A percentile compares a stretch with the other conserved stretches of the same genome.
Conservation (phyloP, 495 filamentous ascomycete genomes). For the Penicillium herquei region DNA sequence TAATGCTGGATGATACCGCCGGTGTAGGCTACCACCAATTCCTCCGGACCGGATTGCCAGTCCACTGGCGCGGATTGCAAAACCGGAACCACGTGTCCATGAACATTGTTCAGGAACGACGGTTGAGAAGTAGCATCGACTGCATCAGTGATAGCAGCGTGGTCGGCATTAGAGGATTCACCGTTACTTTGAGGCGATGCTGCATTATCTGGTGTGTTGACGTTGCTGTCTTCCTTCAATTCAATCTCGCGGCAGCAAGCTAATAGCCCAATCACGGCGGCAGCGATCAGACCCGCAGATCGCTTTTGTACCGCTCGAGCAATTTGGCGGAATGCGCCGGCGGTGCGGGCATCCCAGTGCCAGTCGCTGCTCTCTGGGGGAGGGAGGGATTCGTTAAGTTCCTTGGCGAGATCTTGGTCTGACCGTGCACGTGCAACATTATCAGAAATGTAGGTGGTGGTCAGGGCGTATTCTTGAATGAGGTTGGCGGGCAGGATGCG, state of each 20-base stretch:
- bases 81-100: slow-evolving; percentile 47
- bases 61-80: slow-evolving; percentile 36
- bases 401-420: slow-evolving; percentile 46
- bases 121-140: not conserved
- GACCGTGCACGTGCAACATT: slow-evolving; percentile 51
- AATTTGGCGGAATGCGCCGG: slow-evolving; percentile 57
- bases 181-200: slow-evolving; percentile 32
- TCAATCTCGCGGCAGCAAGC: slow-evolving; percentile 64
- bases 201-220: slow-evolving; percentile 33
- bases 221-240: slow-evolving; percentile 44
- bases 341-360: slow-evolving; percentile 58
- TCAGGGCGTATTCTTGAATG: slow-evolving; percentile 59
- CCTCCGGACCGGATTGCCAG: slow-evolving; percentile 53
- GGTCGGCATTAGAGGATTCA: slow-evolving; percentile 5
- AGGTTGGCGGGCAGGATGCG: slow-evolving; percentile 56
- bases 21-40: slow-evolving; percentile 74
- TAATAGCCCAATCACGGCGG: slow-evolving; percentile 67
- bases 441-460: slow-evolving; percentile 69
- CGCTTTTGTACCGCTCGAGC: slow-evolving; percentile 63
- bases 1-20: slow-evolving; percentile 78
- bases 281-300: slow-evolving; percentile 70
- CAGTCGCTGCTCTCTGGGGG: slow-evolving; percentile 45
- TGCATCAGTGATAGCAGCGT: slow-evolving; percentile 7
- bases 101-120: slow-evolving; percentile 10
- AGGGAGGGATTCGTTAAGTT: slow-evolving; percentile 55